A percentile compares a stretch with the other conserved stretches of the same genome.
These are phyloP conservation scores for Pichia nakasei DNA, from an alignment of 805 yeast genomes.

Conservation along the genomic window DNA sequence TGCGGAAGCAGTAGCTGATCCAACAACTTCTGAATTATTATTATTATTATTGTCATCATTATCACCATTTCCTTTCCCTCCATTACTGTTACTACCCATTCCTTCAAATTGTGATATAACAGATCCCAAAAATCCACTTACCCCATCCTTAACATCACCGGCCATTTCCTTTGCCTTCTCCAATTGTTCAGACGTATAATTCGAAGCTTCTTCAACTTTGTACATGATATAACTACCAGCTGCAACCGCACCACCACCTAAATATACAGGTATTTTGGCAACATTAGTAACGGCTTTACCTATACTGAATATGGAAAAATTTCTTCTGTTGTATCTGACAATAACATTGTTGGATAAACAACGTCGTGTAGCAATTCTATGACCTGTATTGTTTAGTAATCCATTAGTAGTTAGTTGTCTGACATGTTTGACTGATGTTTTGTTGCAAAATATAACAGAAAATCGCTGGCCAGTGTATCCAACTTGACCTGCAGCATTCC, in stretches of 20 bases:
- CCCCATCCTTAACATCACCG: constrained; percentile 38
- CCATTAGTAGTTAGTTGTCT: constrained; percentile 5
- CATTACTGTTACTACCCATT: constrained; percentile 16
- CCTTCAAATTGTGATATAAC: constrained; percentile 11
- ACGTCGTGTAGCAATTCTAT: not conserved
- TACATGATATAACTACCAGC: constrained; percentile 90
- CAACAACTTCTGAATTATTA: constrained; percentile 31
- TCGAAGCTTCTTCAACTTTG: constrained; percentile 81
- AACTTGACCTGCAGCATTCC: too few species aligned
- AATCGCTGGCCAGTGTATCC: too few species aligned
- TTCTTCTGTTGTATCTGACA: constrained; percentile 5
- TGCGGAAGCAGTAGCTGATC: constrained; percentile 51
- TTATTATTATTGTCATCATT: constrained; percentile 6
- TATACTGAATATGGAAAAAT: constrained; percentile 29
- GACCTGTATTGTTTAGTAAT: not conserved
- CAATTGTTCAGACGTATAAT: constrained; percentile 59
- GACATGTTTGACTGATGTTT: not conserved
- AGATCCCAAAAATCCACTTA: constrained; percentile 26
- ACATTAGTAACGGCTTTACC: constrained; percentile 50
- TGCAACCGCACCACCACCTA: constrained; percentile 90
- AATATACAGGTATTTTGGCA: constrained; percentile 62
- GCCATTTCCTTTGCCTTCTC: constrained; percentile 55
- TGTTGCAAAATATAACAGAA: not conserved
- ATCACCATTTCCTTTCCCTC: constrained; percentile 26
- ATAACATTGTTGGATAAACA: not conserved